Conservation (phyloP, 1,139 yeast genomes). For the Suhomyces coccinellae region DNA sequence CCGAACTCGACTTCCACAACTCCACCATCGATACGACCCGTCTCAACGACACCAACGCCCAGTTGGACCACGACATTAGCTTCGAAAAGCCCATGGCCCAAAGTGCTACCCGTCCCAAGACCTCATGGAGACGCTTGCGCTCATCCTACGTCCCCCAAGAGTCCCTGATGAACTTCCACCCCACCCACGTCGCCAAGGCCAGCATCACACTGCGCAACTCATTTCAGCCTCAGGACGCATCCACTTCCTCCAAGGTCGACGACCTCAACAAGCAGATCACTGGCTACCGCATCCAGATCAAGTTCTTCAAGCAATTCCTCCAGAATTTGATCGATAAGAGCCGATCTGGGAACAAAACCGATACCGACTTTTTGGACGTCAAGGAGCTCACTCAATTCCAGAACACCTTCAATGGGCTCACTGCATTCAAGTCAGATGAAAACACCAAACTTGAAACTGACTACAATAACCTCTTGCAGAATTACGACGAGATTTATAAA, state of each 20-base stretch:
- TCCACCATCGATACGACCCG: slow-evolving; percentile 26
- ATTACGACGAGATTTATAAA: slow-evolving; percentile 37
- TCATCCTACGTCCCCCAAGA: slow-evolving; percentile 21
- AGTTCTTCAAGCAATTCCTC: slow-evolving; percentile 43
- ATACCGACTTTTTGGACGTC: slow-evolving; percentile 18
- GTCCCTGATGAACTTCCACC: slow-evolving; percentile 6
- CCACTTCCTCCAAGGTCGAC: slow-evolving; percentile 25
- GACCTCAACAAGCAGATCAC: slow-evolving; percentile 42
- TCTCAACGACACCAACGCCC: slow-evolving; percentile 32
- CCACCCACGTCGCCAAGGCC: slow-evolving; percentile 9
- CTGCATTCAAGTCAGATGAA: slow-evolving; percentile 15
- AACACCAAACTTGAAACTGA: slow-evolving; percentile 18
- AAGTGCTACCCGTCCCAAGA: not conserved
- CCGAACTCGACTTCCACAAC: slow-evolving; percentile 17
- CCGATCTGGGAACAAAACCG: slow-evolving; percentile 6
- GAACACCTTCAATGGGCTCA: slow-evolving; percentile 21
- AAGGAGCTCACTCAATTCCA: slow-evolving; percentile 28
- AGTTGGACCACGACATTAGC: slow-evolving; percentile 33
- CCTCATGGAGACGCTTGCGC: slow-evolving; percentile 33
- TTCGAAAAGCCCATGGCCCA: slow-evolving; percentile 17
- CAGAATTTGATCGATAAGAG: slow-evolving; percentile 37
- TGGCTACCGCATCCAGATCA: slow-evolving; percentile 44
- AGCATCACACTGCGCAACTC: slow-evolving; percentile 9
- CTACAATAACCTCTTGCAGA: slow-evolving; percentile 24
- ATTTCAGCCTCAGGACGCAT: slow-evolving; percentile 17